Evolutionary conservation across 768 basidiomycete species (phyloP).

Genomic region (Chlorophyllum brunneum): DNA sequence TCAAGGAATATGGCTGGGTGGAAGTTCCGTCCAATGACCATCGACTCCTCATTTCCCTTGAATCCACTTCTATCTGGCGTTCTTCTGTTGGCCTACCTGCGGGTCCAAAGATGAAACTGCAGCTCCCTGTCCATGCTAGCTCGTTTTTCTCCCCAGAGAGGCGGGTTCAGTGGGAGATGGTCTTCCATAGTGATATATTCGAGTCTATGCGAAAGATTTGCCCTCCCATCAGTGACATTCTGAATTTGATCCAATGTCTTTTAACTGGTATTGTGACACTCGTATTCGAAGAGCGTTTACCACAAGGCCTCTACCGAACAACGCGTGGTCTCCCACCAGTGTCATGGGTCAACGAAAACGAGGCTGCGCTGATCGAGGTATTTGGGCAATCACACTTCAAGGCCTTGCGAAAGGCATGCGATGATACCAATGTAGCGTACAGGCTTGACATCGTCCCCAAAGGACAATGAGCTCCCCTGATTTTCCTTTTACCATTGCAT

Average conservation of each 20-base stretch:
- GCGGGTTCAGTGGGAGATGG: constrained; percentile 87
- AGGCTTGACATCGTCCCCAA: constrained; percentile 62
- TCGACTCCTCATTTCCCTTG: constrained; percentile 77
- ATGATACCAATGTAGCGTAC: constrained; percentile 66
- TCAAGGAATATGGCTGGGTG: constrained; percentile 68
- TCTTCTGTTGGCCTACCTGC: constrained; percentile 73
- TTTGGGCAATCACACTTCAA: constrained; percentile 73
- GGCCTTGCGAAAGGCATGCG: constrained; percentile 68
- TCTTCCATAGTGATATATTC: constrained; percentile 77
- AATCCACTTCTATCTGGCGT: constrained; percentile 75
- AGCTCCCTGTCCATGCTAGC: constrained; percentile 74
- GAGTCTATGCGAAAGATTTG: constrained; percentile 66
- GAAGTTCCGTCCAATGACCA: constrained; percentile 55
- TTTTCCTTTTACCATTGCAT: constrained; percentile 5
- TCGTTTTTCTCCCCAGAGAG: constrained; percentile 86
- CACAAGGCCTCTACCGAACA: constrained; percentile 67
- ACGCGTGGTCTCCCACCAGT: constrained; percentile 73
- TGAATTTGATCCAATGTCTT: constrained; percentile 66
- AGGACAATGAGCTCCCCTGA: constrained; percentile 14
- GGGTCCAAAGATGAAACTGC: constrained; percentile 67
- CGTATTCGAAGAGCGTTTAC: constrained; percentile 71
- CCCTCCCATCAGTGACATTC: constrained; percentile 65
- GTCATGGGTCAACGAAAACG: constrained; percentile 74
- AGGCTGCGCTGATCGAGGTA: constrained; percentile 62
- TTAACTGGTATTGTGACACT: constrained; percentile 70